Evolutionary conservation across 1,284 basidiomycete genomes (phyloP).

Genomic region (Melampsora americana): DNA sequence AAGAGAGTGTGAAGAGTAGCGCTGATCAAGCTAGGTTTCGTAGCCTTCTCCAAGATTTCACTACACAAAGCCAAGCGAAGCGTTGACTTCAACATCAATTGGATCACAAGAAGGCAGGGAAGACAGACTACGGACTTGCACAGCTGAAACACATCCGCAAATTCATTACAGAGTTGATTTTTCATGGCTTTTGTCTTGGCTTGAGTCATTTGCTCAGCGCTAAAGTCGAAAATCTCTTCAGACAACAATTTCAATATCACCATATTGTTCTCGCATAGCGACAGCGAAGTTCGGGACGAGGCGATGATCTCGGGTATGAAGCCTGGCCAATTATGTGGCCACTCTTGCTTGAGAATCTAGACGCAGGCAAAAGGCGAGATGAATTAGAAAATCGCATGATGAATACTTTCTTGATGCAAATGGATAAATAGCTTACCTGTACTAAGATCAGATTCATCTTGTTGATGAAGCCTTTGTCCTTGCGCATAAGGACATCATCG

Average conservation of each 20-base stretch:
- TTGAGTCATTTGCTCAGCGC: slow-evolving; percentile 97
- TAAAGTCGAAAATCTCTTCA: slow-evolving; percentile 99
- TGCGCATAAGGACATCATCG: slow-evolving; percentile 77
- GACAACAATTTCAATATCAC: slow-evolving; percentile 94
- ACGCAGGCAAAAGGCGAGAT: not conserved
- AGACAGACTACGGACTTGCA: slow-evolving; percentile 35
- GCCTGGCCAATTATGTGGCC: slow-evolving; percentile 98
- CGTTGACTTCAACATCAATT: not conserved
- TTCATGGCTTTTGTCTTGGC: slow-evolving; percentile 96
- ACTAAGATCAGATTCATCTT: slow-evolving; percentile 96
- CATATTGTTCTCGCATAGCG: slow-evolving; percentile 99
- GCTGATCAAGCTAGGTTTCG: slow-evolving; percentile 90
- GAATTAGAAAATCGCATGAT: not conserved
- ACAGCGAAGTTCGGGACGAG: slow-evolving; percentile 92
- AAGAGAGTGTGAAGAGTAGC: slow-evolving; percentile 93
- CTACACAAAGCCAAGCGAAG: slow-evolving; percentile 58
- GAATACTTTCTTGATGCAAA: not conserved
- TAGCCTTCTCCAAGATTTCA: slow-evolving; percentile 95
- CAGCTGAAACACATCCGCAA: slow-evolving; percentile 63
- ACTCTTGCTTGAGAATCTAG: slow-evolving; percentile 97
- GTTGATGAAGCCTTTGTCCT: slow-evolving; percentile 93
- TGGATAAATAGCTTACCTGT: slow-evolving; percentile 56
- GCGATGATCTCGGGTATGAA: slow-evolving; percentile 98
- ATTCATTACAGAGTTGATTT: slow-evolving; percentile 96
- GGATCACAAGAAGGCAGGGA: slow-evolving; percentile 64